Evolutionary conservation across 2,329 filamentous ascomycete genomes (phyloP).

Genomic region (Sarocladium brachiariae): DNA sequence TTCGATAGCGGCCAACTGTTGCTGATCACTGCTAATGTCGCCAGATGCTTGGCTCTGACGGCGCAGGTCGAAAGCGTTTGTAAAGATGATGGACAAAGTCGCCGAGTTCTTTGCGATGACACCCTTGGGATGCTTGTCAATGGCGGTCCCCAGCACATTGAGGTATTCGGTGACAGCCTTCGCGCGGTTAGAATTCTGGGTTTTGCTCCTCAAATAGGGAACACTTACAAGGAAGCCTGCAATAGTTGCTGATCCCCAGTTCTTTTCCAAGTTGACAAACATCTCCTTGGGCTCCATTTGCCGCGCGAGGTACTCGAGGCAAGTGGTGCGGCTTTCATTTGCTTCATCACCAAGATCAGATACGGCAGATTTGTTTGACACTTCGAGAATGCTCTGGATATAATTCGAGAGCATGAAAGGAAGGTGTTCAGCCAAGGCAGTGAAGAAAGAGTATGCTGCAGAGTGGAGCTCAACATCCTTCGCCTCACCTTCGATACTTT

Average conservation of each 20-base stretch:
- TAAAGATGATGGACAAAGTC: slow-evolving; percentile 59
- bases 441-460: slow-evolving; percentile 73
- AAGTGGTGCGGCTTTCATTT: slow-evolving; percentile 58
- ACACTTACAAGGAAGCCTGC: slow-evolving; percentile 55
- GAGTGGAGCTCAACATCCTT: slow-evolving; percentile 65
- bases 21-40: slow-evolving; percentile 34
- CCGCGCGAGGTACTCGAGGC: slow-evolving; percentile 67
- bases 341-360: slow-evolving; percentile 54
- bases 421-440: slow-evolving; percentile 71
- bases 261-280: slow-evolving; percentile 64
- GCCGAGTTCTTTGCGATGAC: slow-evolving; percentile 69
- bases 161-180: slow-evolving; percentile 64
- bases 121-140: slow-evolving; percentile 73
- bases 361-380: slow-evolving; percentile 66
- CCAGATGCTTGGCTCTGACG: slow-evolving; percentile 45
- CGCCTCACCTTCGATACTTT: slow-evolving; percentile 47
- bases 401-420: slow-evolving; percentile 84
- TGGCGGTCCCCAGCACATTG: slow-evolving; percentile 59
- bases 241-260: slow-evolving; percentile 59
- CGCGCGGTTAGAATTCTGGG: background rate
- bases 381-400: slow-evolving; percentile 62
- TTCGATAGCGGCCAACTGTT: slow-evolving; percentile 55
- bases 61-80: slow-evolving; percentile 58
- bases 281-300: slow-evolving; percentile 72
- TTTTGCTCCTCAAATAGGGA: background rate